A percentile compares a stretch with the other conserved stretches of the same genome.
phyloP scores from a whole-genome alignment of 768 basidiomycete species.

The Suillus occidentalis region DNA sequence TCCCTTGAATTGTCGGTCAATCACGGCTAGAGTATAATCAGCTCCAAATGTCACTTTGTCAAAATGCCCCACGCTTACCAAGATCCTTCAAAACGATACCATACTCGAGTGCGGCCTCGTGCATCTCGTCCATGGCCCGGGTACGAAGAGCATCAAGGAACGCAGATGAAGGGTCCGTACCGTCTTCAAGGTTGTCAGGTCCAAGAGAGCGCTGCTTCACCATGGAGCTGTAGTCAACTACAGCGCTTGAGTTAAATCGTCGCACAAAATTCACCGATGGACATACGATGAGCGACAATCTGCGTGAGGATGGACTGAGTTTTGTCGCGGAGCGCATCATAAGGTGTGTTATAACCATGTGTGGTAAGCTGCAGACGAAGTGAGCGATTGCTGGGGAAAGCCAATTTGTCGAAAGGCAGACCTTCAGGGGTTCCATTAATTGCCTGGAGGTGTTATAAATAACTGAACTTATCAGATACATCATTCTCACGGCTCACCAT shows the following conservation, averaged over 20 bases:
- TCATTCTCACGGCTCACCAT: slow-evolving; percentile 46
- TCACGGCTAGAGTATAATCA: slow-evolving; percentile 58
- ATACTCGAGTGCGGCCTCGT: slow-evolving; percentile 77
- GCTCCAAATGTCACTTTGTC: slow-evolving; percentile 7
- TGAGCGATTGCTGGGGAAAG: slow-evolving; percentile 39
- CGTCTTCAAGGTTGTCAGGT: slow-evolving; percentile 72
- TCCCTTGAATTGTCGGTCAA: slow-evolving; percentile 86
- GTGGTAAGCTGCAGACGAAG: slow-evolving; percentile 59
- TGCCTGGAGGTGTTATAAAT: slow-evolving; percentile 36
- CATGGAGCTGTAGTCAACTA: slow-evolving; percentile 60
- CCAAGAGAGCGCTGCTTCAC: slow-evolving; percentile 81
- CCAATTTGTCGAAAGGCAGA: slow-evolving; percentile 12
- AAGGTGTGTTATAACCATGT: slow-evolving; percentile 84
- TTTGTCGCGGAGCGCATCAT: slow-evolving; percentile 76
- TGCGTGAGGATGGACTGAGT: slow-evolving; percentile 86
- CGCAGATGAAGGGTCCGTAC: slow-evolving; percentile 65
- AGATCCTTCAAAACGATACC: slow-evolving; percentile 83
- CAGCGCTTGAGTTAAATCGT: background rate
- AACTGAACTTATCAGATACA: background rate
- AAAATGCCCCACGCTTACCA: slow-evolving; percentile 37
- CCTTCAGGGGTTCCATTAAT: slow-evolving; percentile 50
- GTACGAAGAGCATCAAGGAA: slow-evolving; percentile 82
- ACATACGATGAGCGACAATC: slow-evolving; percentile 75
- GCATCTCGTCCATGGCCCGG: slow-evolving; percentile 86
- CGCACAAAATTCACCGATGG: slow-evolving; percentile 34